These are phyloP conservation scores for Pseudogymnoascus sp. DNA, from an alignment of 2,329 filamentous ascomycete genomes.

Conservation along the genomic window DNA sequence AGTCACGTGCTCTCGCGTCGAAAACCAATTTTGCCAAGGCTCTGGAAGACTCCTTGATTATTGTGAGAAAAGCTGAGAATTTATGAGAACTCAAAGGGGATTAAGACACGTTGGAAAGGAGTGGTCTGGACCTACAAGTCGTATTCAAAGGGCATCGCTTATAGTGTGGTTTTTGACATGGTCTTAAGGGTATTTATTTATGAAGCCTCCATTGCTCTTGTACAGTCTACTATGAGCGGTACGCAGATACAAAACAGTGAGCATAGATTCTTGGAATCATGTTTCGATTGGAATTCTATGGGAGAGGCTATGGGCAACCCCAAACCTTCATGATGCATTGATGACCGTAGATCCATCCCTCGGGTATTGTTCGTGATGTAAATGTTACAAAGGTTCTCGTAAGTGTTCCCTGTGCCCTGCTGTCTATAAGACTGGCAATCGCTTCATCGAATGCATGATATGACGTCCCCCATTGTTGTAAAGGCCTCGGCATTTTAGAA, in stretches of 20 bases:
- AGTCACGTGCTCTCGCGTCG: constrained; percentile 4
- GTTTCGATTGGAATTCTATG: constrained; percentile 4
- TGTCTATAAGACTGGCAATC: background rate
- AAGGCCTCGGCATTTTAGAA: background rate
- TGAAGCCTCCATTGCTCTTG: background rate
- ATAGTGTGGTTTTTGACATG: background rate
- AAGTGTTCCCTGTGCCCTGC: background rate
- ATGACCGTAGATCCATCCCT: constrained; percentile 6
- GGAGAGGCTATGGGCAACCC: constrained; percentile 1
- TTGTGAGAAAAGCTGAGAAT: background rate
- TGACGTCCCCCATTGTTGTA: background rate
- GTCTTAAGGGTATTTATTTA: background rate
- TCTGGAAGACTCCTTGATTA: background rate
- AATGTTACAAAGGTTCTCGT: constrained; percentile 10
- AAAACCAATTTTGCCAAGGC: background rate
- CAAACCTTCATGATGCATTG: constrained; percentile 10
- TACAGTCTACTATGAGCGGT: background rate
- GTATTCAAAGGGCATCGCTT: background rate
- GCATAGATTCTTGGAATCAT: background rate
- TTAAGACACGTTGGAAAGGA: background rate
- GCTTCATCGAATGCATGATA: constrained; percentile 5
- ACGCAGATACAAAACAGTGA: background rate
- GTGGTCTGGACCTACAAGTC: background rate
- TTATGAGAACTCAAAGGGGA: background rate
- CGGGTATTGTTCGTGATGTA: constrained; percentile 12